A percentile compares a stretch with the other conserved stretches of the same genome.
Conservation (phyloP, 805 yeast genomes). For the Candida ficus region DNA sequence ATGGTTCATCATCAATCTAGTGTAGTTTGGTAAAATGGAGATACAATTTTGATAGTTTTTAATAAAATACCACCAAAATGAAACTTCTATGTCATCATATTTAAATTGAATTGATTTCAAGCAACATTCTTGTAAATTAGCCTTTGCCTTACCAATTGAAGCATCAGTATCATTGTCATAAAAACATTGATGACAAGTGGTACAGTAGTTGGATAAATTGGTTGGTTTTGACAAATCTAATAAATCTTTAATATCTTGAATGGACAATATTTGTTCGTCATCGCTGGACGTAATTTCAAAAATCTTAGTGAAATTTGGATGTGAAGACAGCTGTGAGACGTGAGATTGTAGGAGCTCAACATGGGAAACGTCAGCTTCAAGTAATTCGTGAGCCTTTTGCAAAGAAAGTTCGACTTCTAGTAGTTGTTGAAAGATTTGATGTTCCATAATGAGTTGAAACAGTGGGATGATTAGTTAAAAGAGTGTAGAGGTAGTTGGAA, state of each 20-base stretch:
- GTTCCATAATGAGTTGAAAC: conserved; percentile 12
- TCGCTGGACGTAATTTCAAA: conserved; percentile 9
- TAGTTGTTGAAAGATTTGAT: conserved; percentile 16
- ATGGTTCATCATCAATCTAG: conserved; percentile 38
- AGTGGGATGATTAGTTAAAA: background rate
- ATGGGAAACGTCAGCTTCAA: background rate
- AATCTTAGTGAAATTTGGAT: background rate
- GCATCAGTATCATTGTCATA: conserved; percentile 24
- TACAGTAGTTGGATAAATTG: conserved; percentile 22
- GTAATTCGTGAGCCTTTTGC: conserved; percentile 2
- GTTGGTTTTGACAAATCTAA: conserved; percentile 20
- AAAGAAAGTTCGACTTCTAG: conserved; percentile 16
- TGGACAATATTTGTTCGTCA: conserved; percentile 16
- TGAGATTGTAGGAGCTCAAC: conserved; percentile 7
- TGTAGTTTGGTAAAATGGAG: conserved; percentile 42
- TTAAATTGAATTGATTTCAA: conserved; percentile 9
- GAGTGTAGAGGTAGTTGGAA: background rate
- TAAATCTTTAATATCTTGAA: conserved; percentile 25
- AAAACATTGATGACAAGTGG: conserved; percentile 22
- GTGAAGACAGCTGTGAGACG: conserved; percentile 9
- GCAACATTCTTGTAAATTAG: conserved; percentile 20
- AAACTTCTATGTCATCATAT: conserved; percentile 28
- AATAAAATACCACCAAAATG: conserved; percentile 41
- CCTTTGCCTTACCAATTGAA: conserved; percentile 6
- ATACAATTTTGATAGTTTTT: conserved; percentile 40